These are phyloP conservation scores for Saitozyma sp. DNA, from an alignment of 768 basidiomycete species.

Conservation along the genomic window DNA sequence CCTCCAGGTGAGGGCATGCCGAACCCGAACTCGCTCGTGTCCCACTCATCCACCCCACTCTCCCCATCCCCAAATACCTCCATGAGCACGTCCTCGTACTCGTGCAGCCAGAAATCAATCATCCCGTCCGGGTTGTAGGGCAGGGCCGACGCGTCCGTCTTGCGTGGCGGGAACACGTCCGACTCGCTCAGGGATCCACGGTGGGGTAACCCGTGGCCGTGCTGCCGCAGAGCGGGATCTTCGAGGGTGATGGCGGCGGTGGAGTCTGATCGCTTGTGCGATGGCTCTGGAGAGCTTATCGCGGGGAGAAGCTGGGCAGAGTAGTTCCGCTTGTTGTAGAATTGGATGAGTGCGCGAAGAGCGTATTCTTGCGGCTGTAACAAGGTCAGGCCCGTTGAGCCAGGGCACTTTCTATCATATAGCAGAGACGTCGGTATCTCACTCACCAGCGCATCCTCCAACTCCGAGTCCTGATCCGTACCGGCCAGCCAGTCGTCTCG, in stretches of 20 bases:
- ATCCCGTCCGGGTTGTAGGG: slow-evolving; percentile 86
- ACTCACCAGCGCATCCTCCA: slow-evolving; percentile 78
- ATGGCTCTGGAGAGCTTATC: slow-evolving; percentile 61
- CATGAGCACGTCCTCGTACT: slow-evolving; percentile 87
- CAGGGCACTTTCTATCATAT: neutral
- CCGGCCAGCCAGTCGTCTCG: slow-evolving; percentile 97
- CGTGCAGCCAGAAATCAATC: slow-evolving; percentile 84
- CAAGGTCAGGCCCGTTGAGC: neutral
- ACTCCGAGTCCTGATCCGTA: slow-evolving; percentile 80
- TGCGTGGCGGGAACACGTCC: slow-evolving; percentile 87
- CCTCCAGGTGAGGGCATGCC: too few relatives aligned
- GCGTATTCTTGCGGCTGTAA: slow-evolving; percentile 89
- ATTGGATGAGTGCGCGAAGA: slow-evolving; percentile 86
- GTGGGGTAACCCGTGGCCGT: neutral
- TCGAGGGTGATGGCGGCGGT: slow-evolving; percentile 42
- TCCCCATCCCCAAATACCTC: slow-evolving; percentile 56
- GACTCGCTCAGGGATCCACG: slow-evolving; percentile 61
- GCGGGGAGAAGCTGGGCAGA: slow-evolving; percentile 67
- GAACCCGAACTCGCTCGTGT: neutral
- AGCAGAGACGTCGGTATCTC: neutral
- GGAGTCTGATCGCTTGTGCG: slow-evolving; percentile 48
- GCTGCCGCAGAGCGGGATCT: slow-evolving; percentile 30
- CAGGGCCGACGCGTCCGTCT: slow-evolving; percentile 74
- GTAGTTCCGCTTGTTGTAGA: slow-evolving; percentile 93
- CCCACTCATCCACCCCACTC: slow-evolving; percentile 32